Evolutionary conservation across 345 rosid genomes (phyloP).

Genomic region (Melastoma malabathricum): DNA sequence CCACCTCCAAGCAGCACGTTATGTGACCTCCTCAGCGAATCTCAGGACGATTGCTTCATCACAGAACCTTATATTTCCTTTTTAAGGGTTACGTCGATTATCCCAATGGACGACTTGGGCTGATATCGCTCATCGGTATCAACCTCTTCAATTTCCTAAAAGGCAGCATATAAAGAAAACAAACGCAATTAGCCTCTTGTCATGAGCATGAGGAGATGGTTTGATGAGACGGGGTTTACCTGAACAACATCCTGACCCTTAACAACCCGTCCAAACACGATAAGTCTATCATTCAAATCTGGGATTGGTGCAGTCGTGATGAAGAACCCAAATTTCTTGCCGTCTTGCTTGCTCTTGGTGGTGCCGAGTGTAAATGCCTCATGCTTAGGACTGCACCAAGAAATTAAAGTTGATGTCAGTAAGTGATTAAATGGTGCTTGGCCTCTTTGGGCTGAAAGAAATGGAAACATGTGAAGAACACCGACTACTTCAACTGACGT

Average conservation of each 20-base stretch:
- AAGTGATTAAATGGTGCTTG: no score
- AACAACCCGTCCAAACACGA: slow-evolving; percentile 68
- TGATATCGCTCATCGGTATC: slow-evolving; percentile 83
- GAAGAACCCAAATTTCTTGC: slow-evolving; percentile 47
- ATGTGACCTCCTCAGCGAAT: not conserved
- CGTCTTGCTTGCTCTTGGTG: slow-evolving; percentile 35
- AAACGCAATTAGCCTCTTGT: slow-evolving; percentile 3
- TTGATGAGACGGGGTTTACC: slow-evolving; percentile 21
- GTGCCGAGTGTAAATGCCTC: slow-evolving; percentile 86
- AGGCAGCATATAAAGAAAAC: not conserved
- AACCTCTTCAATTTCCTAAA: slow-evolving; percentile 92
- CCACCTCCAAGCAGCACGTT: not conserved
- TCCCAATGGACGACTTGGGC: slow-evolving; percentile 60
- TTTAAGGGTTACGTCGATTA: slow-evolving; percentile 38
- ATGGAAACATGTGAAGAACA: no score
- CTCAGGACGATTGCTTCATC: not conserved
- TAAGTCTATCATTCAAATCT: slow-evolving; percentile 51
- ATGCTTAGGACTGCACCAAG: slow-evolving; percentile 46
- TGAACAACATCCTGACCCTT: slow-evolving; percentile 81
- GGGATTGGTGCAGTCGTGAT: slow-evolving; percentile 89
- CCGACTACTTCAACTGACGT: no score
- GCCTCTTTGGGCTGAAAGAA: no score
- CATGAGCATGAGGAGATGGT: not conserved
- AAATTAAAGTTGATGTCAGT: not conserved
- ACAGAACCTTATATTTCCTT: slow-evolving; percentile 27